Base-by-base conservation (phyloP, 2,329 filamentous ascomycete species). In the Colletotrichum tamarilloi region DNA sequence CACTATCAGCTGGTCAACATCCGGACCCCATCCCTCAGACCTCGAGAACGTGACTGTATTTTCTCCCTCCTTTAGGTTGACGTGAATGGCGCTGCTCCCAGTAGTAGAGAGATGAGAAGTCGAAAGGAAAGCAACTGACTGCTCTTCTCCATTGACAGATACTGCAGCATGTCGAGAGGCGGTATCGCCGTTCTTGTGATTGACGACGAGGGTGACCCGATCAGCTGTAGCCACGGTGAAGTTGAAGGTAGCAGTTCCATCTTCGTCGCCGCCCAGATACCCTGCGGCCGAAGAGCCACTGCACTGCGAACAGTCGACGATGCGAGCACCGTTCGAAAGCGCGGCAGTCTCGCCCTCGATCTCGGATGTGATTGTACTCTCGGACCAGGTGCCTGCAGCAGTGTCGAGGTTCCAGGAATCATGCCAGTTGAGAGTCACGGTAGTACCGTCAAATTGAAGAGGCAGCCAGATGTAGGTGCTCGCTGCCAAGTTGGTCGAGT, bases 381-480 rank as follows among this genome's bases (percentile, higher is more conserved):
- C 78, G 1, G 82, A 77, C 82, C 86, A 88, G 0, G 82, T 84
- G 0, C 87, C 86, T 0, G 82, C 80, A 2, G 76, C 75, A 0
- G 84, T 81, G 59, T 90, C 79, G 0, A 87, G 82, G 0, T 87
- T 80, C 90, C 90, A 92, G 70, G 87, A 89, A 11, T 89, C 87
- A 30, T 84, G 79, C 79, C 91, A 87, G 66, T 84, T 81, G 77
- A 90, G 84, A 11, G 76, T 84, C 2, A 90, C 88, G 0, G 82
- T 86, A 0, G 84, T 89, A 0, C 88, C 89, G 1, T 82, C 83
- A 72, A 92, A 84, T 4, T 78, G 82, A 0, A 93, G 80, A 0
- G 91, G 91, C 0, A 93, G 84, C 91, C 91, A 93, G 53, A 93
- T 82, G 76, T 93, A 93, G 0, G 90, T 92, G 64, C 87, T 89